Percentiles rank a stretch among this genome's conserved stretches.
Evolutionary conservation across 1,284 basidiomycete species (phyloP).

Genomic region (Moesziomyces antarcticus): DNA sequence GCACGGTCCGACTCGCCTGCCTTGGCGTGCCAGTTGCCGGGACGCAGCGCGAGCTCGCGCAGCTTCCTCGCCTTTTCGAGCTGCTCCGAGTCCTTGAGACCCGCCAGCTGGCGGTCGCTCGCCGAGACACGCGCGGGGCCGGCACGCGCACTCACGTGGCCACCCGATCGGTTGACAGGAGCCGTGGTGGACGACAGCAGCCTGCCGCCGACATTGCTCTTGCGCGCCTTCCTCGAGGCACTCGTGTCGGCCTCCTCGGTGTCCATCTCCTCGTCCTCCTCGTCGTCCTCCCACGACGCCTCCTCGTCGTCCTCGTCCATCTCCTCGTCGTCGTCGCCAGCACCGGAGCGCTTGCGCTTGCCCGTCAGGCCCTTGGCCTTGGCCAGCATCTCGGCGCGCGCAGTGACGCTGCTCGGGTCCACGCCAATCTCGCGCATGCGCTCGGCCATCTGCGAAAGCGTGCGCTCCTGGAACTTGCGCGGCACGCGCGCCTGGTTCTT

Average conservation of each 20-base stretch:
- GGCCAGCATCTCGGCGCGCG: slow-evolving; percentile 84
- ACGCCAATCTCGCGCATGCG: slow-evolving; percentile 86
- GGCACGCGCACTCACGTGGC: slow-evolving; percentile 56
- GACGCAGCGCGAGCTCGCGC: slow-evolving; percentile 58
- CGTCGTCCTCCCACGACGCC: slow-evolving; percentile 71
- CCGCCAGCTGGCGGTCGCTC: slow-evolving; percentile 57
- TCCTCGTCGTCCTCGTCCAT: slow-evolving; percentile 64
- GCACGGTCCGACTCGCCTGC: slow-evolving; percentile 64
- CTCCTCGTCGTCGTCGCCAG: slow-evolving; percentile 68
- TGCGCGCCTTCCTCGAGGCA: slow-evolving; percentile 67
- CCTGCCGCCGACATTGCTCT: slow-evolving; percentile 73
- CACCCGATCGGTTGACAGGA: slow-evolving; percentile 57
- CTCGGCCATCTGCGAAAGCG: slow-evolving; percentile 84
- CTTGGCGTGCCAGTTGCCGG: slow-evolving; percentile 60
- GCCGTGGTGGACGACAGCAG: slow-evolving; percentile 51
- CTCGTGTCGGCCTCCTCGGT: slow-evolving; percentile 56
- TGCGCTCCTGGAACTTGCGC: slow-evolving; percentile 77
- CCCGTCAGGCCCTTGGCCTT: slow-evolving; percentile 77
- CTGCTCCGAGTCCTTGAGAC: slow-evolving; percentile 60
- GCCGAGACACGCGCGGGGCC: slow-evolving; percentile 63
- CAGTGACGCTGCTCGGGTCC: slow-evolving; percentile 87
- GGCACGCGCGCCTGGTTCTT: slow-evolving; percentile 91
- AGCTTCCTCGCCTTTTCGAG: slow-evolving; percentile 59
- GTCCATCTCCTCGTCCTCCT: slow-evolving; percentile 76
- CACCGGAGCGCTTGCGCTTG: slow-evolving; percentile 74